These are phyloP conservation scores for Mimosa bimucronata DNA, from an alignment of 306 rosid species.

Conservation along the genomic window DNA sequence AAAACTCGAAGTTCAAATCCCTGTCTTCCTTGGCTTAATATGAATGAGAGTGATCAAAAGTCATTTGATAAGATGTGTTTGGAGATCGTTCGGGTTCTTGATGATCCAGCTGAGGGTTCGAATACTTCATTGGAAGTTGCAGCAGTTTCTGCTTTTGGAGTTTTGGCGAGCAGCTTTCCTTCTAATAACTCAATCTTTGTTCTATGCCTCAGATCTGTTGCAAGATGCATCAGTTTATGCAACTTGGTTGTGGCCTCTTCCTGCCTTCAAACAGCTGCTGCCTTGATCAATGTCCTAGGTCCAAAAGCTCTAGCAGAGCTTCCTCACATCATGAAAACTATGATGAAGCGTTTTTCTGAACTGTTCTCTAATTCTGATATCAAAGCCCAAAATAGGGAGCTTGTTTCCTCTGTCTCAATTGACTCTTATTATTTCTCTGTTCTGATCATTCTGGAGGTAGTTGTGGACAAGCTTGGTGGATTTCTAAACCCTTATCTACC, in stretches of 20 bases:
- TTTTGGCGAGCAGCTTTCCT: conserved; percentile 66
- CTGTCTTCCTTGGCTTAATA: conserved; percentile 54
- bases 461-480: conserved; percentile 82
- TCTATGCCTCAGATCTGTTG: conserved; percentile 64
- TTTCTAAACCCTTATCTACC: conserved; percentile 80
- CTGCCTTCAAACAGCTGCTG: conserved; percentile 77
- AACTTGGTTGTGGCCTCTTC: conserved; percentile 59
- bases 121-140: conserved; percentile 73
- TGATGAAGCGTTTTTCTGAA: conserved; percentile 58
- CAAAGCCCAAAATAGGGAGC: conserved; percentile 33
- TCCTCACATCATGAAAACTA: conserved; percentile 73
- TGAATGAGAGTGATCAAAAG: conserved; percentile 57
- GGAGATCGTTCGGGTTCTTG: conserved; percentile 62
- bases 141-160: conserved; percentile 83
- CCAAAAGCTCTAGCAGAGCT: conserved; percentile 79
- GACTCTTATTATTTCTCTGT: conserved; percentile 60
- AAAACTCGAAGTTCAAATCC: conserved; percentile 44
- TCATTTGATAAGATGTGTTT: conserved; percentile 59
- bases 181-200: conserved; percentile 56
- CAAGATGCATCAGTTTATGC: conserved; percentile 50
- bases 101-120: conserved; percentile 50
- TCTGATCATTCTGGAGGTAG: conserved; percentile 73
- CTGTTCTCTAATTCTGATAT: conserved; percentile 44
- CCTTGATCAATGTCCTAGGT: conserved; percentile 81
- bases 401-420: conserved; percentile 41